Evolutionary conservation across 257 asterid genomes (phyloP).

Genomic region (Salvia splendens): DNA sequence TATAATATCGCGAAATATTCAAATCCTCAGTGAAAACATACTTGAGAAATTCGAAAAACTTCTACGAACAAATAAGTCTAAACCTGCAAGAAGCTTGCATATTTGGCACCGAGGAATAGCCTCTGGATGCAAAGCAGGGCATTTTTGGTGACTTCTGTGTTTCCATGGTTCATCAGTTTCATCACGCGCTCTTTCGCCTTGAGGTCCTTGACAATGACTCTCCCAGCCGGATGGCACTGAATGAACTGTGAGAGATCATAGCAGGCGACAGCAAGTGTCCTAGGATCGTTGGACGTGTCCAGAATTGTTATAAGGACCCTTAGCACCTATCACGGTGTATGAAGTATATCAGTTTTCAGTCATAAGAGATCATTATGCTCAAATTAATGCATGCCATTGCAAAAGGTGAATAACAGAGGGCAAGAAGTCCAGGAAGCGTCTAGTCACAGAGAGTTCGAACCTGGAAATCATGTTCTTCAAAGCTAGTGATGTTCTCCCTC

Average conservation of each 20-base stretch:
- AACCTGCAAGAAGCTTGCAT: slow-evolving; percentile 86
- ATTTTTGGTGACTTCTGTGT: slow-evolving; percentile 83
- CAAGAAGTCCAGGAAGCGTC: slow-evolving; percentile 1
- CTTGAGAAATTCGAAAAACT: not conserved
- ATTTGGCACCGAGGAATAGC: slow-evolving; percentile 96
- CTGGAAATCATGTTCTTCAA: slow-evolving; percentile 90
- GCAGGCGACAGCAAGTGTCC: slow-evolving; percentile 92
- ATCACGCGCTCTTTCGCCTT: slow-evolving; percentile 91
- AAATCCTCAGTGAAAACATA: too few species aligned
- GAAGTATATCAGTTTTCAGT: slow-evolving; percentile 24
- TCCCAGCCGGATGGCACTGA: slow-evolving; percentile 88
- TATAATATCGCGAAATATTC: not conserved
- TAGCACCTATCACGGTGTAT: slow-evolving; percentile 52
- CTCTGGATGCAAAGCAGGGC: slow-evolving; percentile 94
- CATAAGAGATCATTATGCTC: not conserved
- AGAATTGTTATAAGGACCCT: slow-evolving; percentile 82
- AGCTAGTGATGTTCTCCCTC: slow-evolving; percentile 66
- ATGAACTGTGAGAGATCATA: slow-evolving; percentile 90
- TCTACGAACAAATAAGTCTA: slow-evolving; percentile 29
- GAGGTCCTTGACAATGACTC: slow-evolving; percentile 77
- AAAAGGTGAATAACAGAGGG: not conserved
- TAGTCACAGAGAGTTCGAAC: slow-evolving; percentile 34
- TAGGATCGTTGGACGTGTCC: slow-evolving; percentile 80
- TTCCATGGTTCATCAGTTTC: slow-evolving; percentile 89
- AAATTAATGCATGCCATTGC: not conserved